Percentiles rank a stretch among this genome's conserved stretches.
phyloP scores from a whole-genome alignment of 345 rosid species.

The Boechera divaricarpa region DNA sequence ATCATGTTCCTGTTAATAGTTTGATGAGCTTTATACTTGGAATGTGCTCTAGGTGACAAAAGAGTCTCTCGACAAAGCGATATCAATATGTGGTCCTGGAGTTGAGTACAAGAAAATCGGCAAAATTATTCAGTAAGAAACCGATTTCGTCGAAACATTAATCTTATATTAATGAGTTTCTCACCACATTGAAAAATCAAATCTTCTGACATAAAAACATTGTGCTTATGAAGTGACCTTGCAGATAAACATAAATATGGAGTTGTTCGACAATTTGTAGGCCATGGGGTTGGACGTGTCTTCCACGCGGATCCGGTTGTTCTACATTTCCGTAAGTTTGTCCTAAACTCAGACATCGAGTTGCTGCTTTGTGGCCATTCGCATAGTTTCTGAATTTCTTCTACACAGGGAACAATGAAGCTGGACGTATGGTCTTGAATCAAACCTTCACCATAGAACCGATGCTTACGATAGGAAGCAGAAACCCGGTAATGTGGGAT shows the following conservation, averaged over 20 bases:
- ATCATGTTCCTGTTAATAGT: constrained; percentile 6
- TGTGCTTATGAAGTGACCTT: constrained; percentile 57
- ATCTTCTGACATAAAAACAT: not conserved
- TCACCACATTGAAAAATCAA: not conserved
- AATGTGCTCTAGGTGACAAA: constrained; percentile 69
- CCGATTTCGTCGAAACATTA: not conserved
- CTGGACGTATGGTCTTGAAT: constrained; percentile 78
- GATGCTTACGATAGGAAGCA: constrained; percentile 89
- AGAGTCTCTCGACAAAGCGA: constrained; percentile 80
- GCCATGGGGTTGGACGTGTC: constrained; percentile 92
- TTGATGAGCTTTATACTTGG: constrained; percentile 15
- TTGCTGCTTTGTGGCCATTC: constrained; percentile 4
- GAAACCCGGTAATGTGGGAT: constrained; percentile 77
- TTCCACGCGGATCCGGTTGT: constrained; percentile 91
- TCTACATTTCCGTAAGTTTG: constrained; percentile 68
- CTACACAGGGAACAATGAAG: constrained; percentile 71
- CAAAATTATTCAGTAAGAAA: constrained; percentile 80
- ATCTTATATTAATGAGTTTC: not conserved
- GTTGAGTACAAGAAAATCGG: constrained; percentile 85
- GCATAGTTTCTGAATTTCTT: not conserved
- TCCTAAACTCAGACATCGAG: constrained; percentile 1
- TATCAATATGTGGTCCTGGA: constrained; percentile 85
- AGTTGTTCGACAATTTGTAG: constrained; percentile 82
- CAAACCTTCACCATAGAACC: constrained; percentile 98
- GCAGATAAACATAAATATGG: constrained; percentile 89